phyloP scores from a whole-genome alignment of 2,329 filamentous ascomycete species.

The Aspergillus awamori region DNA sequence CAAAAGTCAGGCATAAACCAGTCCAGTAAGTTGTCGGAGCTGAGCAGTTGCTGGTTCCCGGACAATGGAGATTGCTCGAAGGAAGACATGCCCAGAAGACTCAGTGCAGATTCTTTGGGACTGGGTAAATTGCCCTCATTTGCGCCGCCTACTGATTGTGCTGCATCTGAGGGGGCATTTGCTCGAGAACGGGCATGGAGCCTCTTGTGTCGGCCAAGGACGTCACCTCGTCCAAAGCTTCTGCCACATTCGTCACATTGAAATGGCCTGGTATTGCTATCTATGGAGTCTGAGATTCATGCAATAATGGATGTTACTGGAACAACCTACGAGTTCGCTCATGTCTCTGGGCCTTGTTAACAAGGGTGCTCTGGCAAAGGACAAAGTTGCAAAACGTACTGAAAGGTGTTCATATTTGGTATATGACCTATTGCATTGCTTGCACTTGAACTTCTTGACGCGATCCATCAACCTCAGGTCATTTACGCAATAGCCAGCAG shows the following conservation, averaged over 20 bases:
- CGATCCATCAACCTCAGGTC: neutral
- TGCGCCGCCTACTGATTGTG: neutral
- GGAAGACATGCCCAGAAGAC: neutral
- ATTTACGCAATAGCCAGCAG: neutral
- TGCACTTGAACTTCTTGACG: constrained; percentile 19
- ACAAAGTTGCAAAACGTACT: constrained; percentile 9
- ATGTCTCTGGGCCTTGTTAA: constrained; percentile 3
- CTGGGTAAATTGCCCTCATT: neutral
- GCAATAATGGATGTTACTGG: neutral
- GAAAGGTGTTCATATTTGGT: constrained; percentile 25
- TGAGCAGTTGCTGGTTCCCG: neutral
- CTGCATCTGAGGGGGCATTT: neutral
- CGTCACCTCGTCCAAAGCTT: constrained; percentile 28
- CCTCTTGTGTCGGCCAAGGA: constrained; percentile 22
- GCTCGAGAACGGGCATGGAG: constrained; percentile 17
- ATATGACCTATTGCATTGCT: constrained; percentile 20
- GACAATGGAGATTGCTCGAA: neutral
- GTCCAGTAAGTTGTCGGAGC: constrained; percentile 16
- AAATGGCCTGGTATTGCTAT: constrained; percentile 25
- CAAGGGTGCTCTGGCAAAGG: neutral
- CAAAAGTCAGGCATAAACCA: constrained; percentile 22
- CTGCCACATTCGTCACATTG: constrained; percentile 22
- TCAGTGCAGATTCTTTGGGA: neutral
- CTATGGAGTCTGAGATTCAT: constrained; percentile 7
- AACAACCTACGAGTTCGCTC: constrained; percentile 9